A percentile compares a stretch with the other conserved stretches of the same genome.
These are phyloP conservation scores for Tricholoma flavovirens DNA, from an alignment of 768 basidiomycete species.

Conservation along the genomic window DNA sequence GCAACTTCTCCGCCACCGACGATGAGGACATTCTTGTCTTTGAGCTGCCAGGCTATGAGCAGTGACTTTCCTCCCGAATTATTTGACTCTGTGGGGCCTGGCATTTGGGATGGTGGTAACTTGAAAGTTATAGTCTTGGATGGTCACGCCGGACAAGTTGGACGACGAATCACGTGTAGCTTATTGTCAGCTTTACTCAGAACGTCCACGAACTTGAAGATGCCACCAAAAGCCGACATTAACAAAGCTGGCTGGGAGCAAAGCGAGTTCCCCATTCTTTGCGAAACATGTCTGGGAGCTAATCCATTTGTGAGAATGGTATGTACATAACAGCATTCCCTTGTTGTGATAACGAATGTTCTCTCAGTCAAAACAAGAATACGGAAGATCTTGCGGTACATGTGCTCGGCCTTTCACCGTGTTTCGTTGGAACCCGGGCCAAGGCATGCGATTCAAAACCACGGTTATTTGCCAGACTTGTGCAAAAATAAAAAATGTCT, in stretches of 20 bases:
- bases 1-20: constrained; percentile 95
- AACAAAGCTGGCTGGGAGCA: constrained; percentile 96
- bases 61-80: constrained; percentile 62
- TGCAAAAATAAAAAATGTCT: constrained; percentile 93
- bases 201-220: constrained; percentile 20
- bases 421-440: constrained; percentile 97
- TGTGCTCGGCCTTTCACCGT: constrained; percentile 96
- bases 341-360: neutral
- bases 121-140: no score
- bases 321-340: constrained; percentile 16
- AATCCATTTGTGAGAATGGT: constrained; percentile 97
- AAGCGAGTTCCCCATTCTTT: constrained; percentile 89
- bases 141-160: no score
- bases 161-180: neutral
- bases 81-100: neutral
- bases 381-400: constrained; percentile 93
- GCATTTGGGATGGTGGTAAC: constrained; percentile 2
- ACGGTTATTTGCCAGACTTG: constrained; percentile 98
- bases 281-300: constrained; percentile 88
- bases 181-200: neutral
- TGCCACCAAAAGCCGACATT: constrained; percentile 84
- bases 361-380: constrained; percentile 90
- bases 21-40: constrained; percentile 75
- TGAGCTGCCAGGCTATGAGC: constrained; percentile 91
- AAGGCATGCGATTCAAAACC: constrained; percentile 90